Evolutionary conservation across 2,329 filamentous ascomycete species (phyloP).

Genomic region (Fusarium agapanthi): DNA sequence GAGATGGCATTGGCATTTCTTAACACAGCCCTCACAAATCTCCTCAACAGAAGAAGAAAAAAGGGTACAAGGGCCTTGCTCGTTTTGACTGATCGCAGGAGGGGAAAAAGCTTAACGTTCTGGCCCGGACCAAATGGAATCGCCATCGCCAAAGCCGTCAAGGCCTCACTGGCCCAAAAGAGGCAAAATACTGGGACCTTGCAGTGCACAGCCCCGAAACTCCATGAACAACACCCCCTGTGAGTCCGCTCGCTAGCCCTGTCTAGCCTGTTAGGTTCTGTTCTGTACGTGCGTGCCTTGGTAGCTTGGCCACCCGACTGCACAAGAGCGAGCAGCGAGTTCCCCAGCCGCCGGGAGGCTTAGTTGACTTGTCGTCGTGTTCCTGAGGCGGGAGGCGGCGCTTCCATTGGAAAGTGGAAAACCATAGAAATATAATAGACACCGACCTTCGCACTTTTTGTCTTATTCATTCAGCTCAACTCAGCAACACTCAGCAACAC

Average conservation of each 20-base stretch:
- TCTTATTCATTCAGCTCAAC: constrained; percentile 6
- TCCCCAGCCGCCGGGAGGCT: constrained; percentile 25
- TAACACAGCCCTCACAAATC: constrained; percentile 22
- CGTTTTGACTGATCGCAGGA: not conserved
- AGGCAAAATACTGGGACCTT: constrained; percentile 8
- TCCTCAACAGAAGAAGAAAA: constrained; percentile 31
- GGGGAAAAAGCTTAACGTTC: constrained; percentile 31
- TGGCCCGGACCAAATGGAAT: constrained; percentile 22
- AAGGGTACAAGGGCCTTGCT: not conserved
- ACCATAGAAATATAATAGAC: constrained; percentile 31
- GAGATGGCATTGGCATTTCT: constrained; percentile 11
- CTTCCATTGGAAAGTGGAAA: not conserved
- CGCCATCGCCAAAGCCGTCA: constrained; percentile 34
- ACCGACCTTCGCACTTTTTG: constrained; percentile 18
- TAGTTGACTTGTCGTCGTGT: constrained; percentile 22
- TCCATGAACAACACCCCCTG: constrained; percentile 3
- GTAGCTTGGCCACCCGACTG: constrained; percentile 4
- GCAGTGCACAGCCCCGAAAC: constrained; percentile 27
- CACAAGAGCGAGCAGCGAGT: not conserved
- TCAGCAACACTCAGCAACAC: not conserved
- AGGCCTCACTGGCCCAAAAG: constrained; percentile 7
- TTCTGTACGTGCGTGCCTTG: constrained; percentile 8
- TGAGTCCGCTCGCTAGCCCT: not conserved
- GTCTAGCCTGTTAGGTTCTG: not conserved
- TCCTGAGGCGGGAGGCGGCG: constrained; percentile 18